A percentile compares a stretch with the other conserved stretches of the same genome.
These are phyloP conservation scores for Lasiosphaeria ovina DNA, from an alignment of 495 filamentous ascomycete species.

Conservation along the genomic window DNA sequence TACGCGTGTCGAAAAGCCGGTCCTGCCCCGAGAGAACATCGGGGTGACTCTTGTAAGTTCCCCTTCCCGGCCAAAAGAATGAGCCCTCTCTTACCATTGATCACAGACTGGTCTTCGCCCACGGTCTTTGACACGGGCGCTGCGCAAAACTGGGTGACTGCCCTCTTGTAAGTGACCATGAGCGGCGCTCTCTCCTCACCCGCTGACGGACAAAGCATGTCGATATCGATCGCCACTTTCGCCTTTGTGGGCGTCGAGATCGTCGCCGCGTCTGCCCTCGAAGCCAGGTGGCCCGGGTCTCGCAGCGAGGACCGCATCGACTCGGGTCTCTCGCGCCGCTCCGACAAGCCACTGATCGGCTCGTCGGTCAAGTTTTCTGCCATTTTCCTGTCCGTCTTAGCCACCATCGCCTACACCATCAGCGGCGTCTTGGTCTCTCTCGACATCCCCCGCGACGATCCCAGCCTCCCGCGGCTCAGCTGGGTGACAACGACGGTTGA, in stretches of 20 bases:
- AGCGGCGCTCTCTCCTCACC: neutral
- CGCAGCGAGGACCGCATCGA: conserved; percentile 24
- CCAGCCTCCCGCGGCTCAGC: conserved; percentile 18
- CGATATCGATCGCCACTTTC: conserved; percentile 41
- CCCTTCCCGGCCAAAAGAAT: neutral
- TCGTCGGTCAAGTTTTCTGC: conserved; percentile 28
- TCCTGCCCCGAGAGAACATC: neutral
- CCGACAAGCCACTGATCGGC: conserved; percentile 23
- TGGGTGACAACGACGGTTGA: conserved; percentile 12
- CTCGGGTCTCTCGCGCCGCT: conserved; percentile 29
- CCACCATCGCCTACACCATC: conserved; percentile 28
- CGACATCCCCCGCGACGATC: conserved; percentile 15
- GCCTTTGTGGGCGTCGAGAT: conserved; percentile 45
- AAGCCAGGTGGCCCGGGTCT: conserved; percentile 33
- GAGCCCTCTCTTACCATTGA: neutral
- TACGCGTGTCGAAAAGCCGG: neutral
- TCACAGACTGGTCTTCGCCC: conserved; percentile 16
- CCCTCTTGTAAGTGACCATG: conserved; percentile 21
- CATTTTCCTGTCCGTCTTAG: conserved; percentile 34
- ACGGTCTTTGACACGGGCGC: conserved; percentile 14
- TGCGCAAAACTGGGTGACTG: conserved; percentile 19
- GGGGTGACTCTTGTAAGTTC: neutral
- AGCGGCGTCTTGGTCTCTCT: conserved; percentile 21
- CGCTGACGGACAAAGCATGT: conserved; percentile 31
- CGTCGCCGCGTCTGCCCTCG: conserved; percentile 41